These are phyloP conservation scores for Edaphochlamys debaryana DNA, from an alignment of 139 green algal species.

Conservation along the genomic window DNA sequence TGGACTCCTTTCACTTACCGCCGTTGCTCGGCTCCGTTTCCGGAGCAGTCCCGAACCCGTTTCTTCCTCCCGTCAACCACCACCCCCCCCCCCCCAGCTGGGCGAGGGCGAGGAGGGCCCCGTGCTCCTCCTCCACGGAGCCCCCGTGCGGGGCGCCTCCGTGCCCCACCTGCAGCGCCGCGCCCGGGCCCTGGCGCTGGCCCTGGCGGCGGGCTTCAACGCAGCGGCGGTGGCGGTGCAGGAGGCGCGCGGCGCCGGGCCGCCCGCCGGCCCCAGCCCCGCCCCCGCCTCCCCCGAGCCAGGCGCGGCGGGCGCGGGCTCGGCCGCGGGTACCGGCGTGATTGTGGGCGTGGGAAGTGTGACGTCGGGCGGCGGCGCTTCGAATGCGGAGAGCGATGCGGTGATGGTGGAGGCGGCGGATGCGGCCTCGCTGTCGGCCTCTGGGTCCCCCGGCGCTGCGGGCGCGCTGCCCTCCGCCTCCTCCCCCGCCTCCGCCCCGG, in stretches of 20 bases:
- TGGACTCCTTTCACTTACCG: too few relatives aligned
- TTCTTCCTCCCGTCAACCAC: too few relatives aligned
- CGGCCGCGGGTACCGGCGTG: too few relatives aligned
- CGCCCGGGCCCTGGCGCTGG: slow-evolving; percentile 19
- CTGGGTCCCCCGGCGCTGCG: too few relatives aligned
- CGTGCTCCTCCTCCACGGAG: not conserved
- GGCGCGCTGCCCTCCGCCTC: not conserved
- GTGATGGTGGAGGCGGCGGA: slow-evolving; percentile 50
- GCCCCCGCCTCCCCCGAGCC: slow-evolving; percentile 7
- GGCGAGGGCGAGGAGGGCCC: not conserved
- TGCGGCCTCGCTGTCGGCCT: not conserved
- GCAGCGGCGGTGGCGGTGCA: slow-evolving; percentile 18
- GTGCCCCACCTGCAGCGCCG: not conserved
- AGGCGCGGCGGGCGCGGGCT: too few relatives aligned
- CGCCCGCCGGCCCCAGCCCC: slow-evolving; percentile 28
- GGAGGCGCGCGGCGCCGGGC: slow-evolving; percentile 7
- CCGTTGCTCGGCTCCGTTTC: too few relatives aligned
- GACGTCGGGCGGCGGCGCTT: too few relatives aligned
- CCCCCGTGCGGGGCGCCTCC: too few relatives aligned
- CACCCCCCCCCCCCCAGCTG: too few relatives aligned
- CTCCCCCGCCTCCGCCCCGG: not conserved
- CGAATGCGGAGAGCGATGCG: too few relatives aligned
- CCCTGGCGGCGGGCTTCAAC: slow-evolving; percentile 8
- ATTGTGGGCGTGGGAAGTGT: too few relatives aligned
- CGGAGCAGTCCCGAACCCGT: too few relatives aligned